phyloP scores from a whole-genome alignment of 208 protist species.

The Trypanosoma grayi region DNA sequence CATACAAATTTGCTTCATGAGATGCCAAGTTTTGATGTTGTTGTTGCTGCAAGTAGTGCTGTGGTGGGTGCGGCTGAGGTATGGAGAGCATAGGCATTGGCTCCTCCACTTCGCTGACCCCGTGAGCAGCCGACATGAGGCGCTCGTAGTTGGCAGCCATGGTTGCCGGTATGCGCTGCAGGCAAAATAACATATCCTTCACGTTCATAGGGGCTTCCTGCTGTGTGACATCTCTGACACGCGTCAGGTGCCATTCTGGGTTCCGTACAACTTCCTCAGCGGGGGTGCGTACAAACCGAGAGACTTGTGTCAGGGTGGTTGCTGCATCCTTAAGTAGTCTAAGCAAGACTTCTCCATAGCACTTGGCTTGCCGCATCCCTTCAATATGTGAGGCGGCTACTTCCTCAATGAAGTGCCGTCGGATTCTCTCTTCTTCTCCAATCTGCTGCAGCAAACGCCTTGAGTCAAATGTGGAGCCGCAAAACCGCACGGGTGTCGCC shows the following conservation, averaged over 20 bases:
- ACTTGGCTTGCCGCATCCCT: background rate
- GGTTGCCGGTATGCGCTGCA: conserved; percentile 8
- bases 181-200: background rate
- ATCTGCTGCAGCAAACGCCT: background rate
- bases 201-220: background rate
- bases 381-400: background rate
- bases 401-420: background rate
- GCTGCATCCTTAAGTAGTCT: conserved; percentile 1
- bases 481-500: background rate
- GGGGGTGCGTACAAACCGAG: conserved; percentile 6
- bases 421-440: conserved; percentile 1
- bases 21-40: background rate
- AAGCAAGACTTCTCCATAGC: background rate
- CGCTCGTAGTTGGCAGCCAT: conserved; percentile 3
- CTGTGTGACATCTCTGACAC: background rate
- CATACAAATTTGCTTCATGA: conserved; percentile 5
- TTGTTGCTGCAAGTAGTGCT: background rate
- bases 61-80: conserved; percentile 12
- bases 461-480: background rate
- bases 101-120: background rate
- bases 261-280: conserved; percentile 6
- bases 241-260: background rate
- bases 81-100: background rate
- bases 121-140: background rate
- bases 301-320: background rate